Evolutionary conservation across 2,329 filamentous ascomycete genomes (phyloP).

Genomic region (Claviceps sp.): DNA sequence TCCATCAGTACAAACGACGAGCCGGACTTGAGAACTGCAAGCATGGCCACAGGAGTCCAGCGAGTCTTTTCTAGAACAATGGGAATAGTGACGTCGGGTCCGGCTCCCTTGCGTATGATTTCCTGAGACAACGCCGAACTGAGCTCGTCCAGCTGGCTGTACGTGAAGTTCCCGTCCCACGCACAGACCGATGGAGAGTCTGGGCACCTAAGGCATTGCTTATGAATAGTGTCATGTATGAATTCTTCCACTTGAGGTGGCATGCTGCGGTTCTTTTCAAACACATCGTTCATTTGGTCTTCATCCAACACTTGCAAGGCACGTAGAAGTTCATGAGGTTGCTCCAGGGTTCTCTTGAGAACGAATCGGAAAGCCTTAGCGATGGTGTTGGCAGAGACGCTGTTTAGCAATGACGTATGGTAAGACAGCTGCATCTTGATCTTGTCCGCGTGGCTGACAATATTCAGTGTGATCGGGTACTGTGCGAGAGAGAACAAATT

Average conservation of each 20-base stretch:
- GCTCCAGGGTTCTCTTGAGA: not conserved
- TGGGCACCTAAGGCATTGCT: not conserved
- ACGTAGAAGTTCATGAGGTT: not conserved
- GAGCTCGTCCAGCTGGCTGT: not conserved
- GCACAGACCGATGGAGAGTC: not conserved
- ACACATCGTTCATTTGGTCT: not conserved
- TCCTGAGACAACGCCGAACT: not conserved
- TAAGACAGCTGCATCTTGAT: not conserved
- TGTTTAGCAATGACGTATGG: not conserved
- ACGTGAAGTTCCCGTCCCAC: not conserved
- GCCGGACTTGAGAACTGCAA: conserved; percentile 16
- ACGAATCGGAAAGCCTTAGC: not conserved
- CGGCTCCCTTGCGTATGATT: not conserved
- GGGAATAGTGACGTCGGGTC: conserved; percentile 5
- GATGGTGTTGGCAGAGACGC: not conserved
- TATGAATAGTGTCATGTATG: not conserved
- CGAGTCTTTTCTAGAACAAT: conserved; percentile 12
- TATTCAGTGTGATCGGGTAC: not conserved
- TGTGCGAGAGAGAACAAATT: not conserved
- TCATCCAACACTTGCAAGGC: not conserved
- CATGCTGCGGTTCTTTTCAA: not conserved
- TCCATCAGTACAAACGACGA: conserved; percentile 5
- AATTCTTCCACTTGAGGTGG: not conserved
- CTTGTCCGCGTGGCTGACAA: not conserved
- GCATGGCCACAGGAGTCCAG: conserved; percentile 11